Evolutionary conservation across 805 yeast genomes (phyloP).

Genomic region (Metschnikowia rubicola): DNA sequence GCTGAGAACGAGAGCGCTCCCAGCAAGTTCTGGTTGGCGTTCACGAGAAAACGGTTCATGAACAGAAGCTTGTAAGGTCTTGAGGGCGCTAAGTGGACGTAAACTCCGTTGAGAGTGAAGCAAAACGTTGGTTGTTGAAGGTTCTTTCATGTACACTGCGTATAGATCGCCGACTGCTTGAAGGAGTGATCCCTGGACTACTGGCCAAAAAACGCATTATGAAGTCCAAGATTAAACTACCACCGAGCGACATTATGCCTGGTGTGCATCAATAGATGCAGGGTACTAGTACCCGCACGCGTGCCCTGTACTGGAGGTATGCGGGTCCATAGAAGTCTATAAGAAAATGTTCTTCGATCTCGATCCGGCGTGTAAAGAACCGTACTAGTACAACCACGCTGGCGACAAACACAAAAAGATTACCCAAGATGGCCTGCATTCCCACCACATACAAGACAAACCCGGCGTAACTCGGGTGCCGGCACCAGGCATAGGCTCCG

Average conservation of each 20-base stretch:
- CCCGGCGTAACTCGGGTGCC: slow-evolving; percentile 42
- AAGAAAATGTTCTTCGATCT: slow-evolving; percentile 34
- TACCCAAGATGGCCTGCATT: slow-evolving; percentile 26
- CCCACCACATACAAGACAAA: slow-evolving; percentile 34
- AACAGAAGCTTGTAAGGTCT: slow-evolving; percentile 64
- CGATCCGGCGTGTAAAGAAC: slow-evolving; percentile 31
- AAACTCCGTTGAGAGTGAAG: neutral
- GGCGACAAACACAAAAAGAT: slow-evolving; percentile 18
- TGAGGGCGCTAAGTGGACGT: neutral
- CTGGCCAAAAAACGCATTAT: too few relatives aligned
- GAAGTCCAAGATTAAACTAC: too few relatives aligned
- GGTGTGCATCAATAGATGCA: slow-evolving; percentile 14
- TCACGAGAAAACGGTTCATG: slow-evolving; percentile 93
- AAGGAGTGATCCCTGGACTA: too few relatives aligned
- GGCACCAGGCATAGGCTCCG: slow-evolving; percentile 28
- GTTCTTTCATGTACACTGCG: neutral
- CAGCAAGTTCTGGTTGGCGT: slow-evolving; percentile 93
- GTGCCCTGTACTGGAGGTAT: slow-evolving; percentile 24
- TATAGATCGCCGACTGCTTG: neutral
- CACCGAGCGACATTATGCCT: neutral
- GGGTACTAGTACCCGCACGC: slow-evolving; percentile 30
- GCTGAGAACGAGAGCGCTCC: slow-evolving; percentile 58
- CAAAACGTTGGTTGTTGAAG: neutral
- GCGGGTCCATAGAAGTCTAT: slow-evolving; percentile 25
- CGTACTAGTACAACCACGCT: slow-evolving; percentile 18